Base-by-base conservation (phyloP, 352 stramenopile genomes). In the Blastocystis sp. region DNA sequence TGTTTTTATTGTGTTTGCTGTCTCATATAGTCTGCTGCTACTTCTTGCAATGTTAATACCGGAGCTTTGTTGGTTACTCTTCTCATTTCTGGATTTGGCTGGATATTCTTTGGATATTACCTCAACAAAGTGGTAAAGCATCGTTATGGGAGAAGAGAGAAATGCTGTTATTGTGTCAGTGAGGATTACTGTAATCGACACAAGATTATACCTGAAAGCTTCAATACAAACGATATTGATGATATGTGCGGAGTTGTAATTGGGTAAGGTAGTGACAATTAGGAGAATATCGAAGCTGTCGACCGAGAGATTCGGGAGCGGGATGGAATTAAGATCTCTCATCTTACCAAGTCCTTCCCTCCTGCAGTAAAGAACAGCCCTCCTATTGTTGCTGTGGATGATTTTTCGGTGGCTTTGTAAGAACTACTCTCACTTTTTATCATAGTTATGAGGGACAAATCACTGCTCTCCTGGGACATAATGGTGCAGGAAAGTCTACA, bases 401-500 rank as follows among this genome's bases (percentile, higher is more conserved):
- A 76, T 47, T 89, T 89, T 56, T 66, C 56, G 24, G 26, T 30
- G 5, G 43, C 55, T 9, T 89, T 89, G 78, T 89, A 30, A 5
- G 18, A 34, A 34, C 30, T 34, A 34, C 30, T 66, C 20, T 66
- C 24, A 9, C 47, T 43, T 39, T 24, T 13, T 41, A 68, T 53
- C 76, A 47, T 69, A 89, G 78, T 53, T 87, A 92, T 34, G 66
- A 92, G 41, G 90, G 85, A 53, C 56, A 92, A 45, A 89, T 91
- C 64, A 79, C 90, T 1, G 66, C 68, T 1, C 79, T 93, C 3
- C 76, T 93, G 16, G 91, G 91, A 24, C 91, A 92, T 90, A 93
- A 93, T 59, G 91, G 91, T 34, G 91, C 91, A 11, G 91, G 91
- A 50, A 93, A 93, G 63, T 92, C 91, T n/a, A 93, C 91, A 20